These are phyloP conservation scores for Coemansia sp. DNA, from an alignment of 192 early-diverging fungal species.

Conservation along the genomic window DNA sequence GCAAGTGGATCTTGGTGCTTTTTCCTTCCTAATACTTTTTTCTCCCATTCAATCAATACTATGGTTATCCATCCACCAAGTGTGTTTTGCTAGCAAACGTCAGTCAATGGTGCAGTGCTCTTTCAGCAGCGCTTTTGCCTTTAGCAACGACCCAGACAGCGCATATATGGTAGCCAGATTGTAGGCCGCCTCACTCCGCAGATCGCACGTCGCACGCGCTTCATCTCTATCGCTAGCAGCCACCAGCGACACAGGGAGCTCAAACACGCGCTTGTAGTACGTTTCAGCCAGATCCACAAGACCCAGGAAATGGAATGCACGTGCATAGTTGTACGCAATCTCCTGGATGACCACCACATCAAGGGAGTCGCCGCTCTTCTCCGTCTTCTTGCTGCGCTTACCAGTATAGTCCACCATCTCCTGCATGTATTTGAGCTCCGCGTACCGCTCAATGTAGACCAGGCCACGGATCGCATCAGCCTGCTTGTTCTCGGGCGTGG, in stretches of 20 bases:
- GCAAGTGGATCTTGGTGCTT: not conserved
- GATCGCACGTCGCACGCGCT: constrained; percentile 20
- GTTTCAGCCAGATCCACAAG: constrained; percentile 76
- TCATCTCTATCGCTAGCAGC: constrained; percentile 5
- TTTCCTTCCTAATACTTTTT: not conserved
- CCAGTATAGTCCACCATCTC: constrained; percentile 22
- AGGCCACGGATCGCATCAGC: constrained; percentile 27
- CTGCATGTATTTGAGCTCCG: constrained; percentile 34
- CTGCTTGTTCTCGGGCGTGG: constrained; percentile 3
- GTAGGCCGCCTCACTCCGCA: constrained; percentile 85
- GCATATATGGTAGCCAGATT: constrained; percentile 85
- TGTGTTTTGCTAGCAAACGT: not conserved
- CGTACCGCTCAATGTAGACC: constrained; percentile 43
- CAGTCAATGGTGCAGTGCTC: constrained; percentile 75
- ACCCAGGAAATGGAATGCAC: constrained; percentile 90
- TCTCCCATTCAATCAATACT: not conserved
- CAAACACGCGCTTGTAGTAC: constrained; percentile 81
- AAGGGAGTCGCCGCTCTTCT: not conserved
- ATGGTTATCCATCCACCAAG: not conserved
- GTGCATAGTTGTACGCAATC: constrained; percentile 79
- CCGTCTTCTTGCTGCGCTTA: not conserved
- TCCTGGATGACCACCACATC: constrained; percentile 50
- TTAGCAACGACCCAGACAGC: constrained; percentile 65
- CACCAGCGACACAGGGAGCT: constrained; percentile 54
- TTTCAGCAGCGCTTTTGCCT: constrained; percentile 70